A percentile compares a stretch with the other conserved stretches of the same genome.
Evolutionary conservation across 1,284 basidiomycete genomes (phyloP).

Genomic region (Apiotrichum laibachii): DNA sequence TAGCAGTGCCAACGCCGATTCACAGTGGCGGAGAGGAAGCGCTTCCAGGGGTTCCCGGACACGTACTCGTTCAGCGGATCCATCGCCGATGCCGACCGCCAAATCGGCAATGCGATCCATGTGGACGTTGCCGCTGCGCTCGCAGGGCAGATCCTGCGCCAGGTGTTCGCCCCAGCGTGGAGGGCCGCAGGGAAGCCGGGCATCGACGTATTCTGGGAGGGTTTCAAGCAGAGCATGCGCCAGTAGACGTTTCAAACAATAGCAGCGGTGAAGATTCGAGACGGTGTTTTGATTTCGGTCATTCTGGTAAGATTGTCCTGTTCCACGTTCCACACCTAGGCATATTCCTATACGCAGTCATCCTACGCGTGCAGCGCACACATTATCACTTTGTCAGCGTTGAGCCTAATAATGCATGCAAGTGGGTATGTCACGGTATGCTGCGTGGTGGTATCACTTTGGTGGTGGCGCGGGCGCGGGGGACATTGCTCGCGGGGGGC

Average conservation of each 20-base stretch:
- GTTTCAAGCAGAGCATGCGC: not conserved
- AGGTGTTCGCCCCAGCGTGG: constrained; percentile 26
- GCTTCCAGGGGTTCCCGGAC: constrained; percentile 33
- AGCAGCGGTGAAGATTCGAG: too few species aligned
- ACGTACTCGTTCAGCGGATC: constrained; percentile 21
- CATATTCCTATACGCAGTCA: too few species aligned
- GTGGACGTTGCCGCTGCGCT: constrained; percentile 25
- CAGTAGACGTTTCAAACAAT: too few species aligned
- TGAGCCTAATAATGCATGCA: constrained; percentile 4
- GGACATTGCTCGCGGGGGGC: too few species aligned
- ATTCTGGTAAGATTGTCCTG: too few species aligned
- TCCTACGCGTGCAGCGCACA: too few species aligned
- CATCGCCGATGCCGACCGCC: constrained; percentile 15
- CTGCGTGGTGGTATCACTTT: not conserved
- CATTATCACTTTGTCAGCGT: too few species aligned
- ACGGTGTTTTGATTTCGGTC: too few species aligned
- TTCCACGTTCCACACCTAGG: too few species aligned
- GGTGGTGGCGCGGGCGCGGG: constrained; percentile 2
- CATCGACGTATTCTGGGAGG: constrained; percentile 4
- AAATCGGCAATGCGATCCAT: constrained; percentile 27
- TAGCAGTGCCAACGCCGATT: constrained; percentile 20
- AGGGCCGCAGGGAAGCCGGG: constrained; percentile 12
- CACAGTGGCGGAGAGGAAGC: constrained; percentile 29
- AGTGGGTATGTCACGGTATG: constrained; percentile 7
- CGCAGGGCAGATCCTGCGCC: constrained; percentile 20